phyloP scores from a whole-genome alignment of 2,329 filamentous ascomycete species.

The Apiospora kogelbergensis region DNA sequence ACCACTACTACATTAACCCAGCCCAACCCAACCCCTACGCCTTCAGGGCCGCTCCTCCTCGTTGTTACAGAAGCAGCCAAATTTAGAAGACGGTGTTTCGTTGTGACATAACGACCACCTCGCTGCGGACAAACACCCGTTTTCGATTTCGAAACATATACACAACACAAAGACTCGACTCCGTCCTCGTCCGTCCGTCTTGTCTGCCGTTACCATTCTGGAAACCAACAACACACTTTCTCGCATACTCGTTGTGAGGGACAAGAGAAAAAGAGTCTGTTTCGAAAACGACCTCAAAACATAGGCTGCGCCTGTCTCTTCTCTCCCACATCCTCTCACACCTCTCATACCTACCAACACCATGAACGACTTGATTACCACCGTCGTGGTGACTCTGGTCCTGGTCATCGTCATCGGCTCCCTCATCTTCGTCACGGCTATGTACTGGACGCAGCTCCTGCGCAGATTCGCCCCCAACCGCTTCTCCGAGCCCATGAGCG shows the following conservation, averaged over 20 bases:
- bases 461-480: neutral
- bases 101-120: neutral
- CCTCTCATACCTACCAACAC: neutral
- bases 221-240: neutral
- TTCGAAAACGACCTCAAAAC: neutral
- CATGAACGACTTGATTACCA: slow-evolving; percentile 6
- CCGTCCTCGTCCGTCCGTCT: neutral
- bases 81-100: neutral
- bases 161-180: neutral
- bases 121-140: neutral
- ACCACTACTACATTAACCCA: neutral
- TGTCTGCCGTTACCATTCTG: neutral
- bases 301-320: neutral
- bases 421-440: neutral
- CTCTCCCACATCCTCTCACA: neutral
- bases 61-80: slow-evolving; percentile 5
- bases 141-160: slow-evolving; percentile 1
- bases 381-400: slow-evolving; percentile 6
- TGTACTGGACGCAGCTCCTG: slow-evolving; percentile 8
- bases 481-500: neutral
- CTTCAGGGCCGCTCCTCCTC: neutral
- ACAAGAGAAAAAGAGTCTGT: neutral
- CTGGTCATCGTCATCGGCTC: slow-evolving; percentile 9
- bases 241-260: neutral
- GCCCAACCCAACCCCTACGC: neutral